Conservation (phyloP, 305 asterid genomes). For the Solanum hybrid region DNA sequence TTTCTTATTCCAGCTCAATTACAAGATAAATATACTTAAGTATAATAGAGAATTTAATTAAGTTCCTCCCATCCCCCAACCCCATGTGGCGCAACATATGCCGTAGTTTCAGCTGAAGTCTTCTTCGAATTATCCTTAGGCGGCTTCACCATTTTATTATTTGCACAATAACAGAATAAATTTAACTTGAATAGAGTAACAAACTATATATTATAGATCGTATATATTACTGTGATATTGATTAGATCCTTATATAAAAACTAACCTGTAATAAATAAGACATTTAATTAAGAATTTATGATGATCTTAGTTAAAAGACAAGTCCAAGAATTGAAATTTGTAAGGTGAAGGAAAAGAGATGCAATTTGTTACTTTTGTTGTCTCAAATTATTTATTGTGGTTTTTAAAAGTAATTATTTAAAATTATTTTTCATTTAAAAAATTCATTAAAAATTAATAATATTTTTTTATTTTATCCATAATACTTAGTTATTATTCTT, state of each 20-base stretch:
- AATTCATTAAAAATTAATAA: background rate
- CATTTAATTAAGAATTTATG: background rate
- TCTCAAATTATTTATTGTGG: background rate
- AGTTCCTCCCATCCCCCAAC: background rate
- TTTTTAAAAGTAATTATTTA: background rate
- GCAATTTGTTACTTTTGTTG: background rate
- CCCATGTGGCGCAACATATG: constrained; percentile 1
- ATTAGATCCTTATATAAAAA: background rate
- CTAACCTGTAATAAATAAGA: background rate
- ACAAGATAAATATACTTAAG: background rate
- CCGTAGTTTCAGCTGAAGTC: background rate
- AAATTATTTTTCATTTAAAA: background rate
- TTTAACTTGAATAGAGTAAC: background rate
- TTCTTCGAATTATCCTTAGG: background rate
- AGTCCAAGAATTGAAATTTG: too few species aligned
- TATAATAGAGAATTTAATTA: background rate
- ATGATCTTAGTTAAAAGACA: background rate
- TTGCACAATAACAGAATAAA: background rate
- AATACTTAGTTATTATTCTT: background rate
- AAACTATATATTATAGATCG: background rate
- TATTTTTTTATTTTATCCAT: background rate
- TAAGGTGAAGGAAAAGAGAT: background rate
- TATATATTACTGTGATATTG: background rate
- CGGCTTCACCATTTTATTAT: background rate
- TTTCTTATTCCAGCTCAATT: background rate